These are phyloP conservation scores for Lobulomyces angularis DNA, from an alignment of 192 early-diverging fungal genomes.

Conservation along the genomic window DNA sequence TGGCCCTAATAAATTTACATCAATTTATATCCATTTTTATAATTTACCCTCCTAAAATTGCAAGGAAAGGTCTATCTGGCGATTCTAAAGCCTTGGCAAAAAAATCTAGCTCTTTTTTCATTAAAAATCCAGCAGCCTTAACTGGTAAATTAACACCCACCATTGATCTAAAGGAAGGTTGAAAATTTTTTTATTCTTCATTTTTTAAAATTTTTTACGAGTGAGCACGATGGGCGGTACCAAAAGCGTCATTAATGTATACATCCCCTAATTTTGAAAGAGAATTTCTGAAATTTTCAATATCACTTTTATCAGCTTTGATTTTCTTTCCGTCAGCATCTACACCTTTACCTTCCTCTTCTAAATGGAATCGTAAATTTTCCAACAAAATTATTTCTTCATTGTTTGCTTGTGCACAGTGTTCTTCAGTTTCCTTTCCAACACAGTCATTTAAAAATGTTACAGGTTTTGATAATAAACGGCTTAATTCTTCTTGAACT, in stretches of 20 bases:
- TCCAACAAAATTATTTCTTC: slow-evolving; percentile 85
- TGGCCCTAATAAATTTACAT: slow-evolving; percentile 48
- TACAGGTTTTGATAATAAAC: slow-evolving; percentile 67
- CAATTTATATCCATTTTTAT: not conserved
- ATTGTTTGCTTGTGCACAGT: slow-evolving; percentile 48
- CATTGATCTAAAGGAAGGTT: slow-evolving; percentile 52
- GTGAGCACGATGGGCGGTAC: slow-evolving; percentile 97
- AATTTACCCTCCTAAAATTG: slow-evolving; percentile 81
- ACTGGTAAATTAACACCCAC: slow-evolving; percentile 85
- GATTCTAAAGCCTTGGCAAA: slow-evolving; percentile 93
- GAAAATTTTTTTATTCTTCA: not conserved
- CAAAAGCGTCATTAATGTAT: slow-evolving; percentile 98
- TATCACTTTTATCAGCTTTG: slow-evolving; percentile 71
- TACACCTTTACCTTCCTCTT: slow-evolving; percentile 93
- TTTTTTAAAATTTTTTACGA: not conserved
- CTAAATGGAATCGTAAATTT: slow-evolving; percentile 96
- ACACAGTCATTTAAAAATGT: slow-evolving; percentile 91
- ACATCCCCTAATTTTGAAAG: slow-evolving; percentile 88
- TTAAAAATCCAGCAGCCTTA: slow-evolving; percentile 88
- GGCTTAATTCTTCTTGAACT: slow-evolving; percentile 69
- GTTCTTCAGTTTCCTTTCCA: slow-evolving; percentile 69
- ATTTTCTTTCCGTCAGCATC: slow-evolving; percentile 78
- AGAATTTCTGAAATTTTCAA: slow-evolving; percentile 80
- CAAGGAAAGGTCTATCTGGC: slow-evolving; percentile 86
- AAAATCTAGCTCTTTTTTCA: slow-evolving; percentile 98